A percentile compares a stretch with the other conserved stretches of the same genome.
Conservation (phyloP, 805 yeast species). For the Candida hungchunana region DNA sequence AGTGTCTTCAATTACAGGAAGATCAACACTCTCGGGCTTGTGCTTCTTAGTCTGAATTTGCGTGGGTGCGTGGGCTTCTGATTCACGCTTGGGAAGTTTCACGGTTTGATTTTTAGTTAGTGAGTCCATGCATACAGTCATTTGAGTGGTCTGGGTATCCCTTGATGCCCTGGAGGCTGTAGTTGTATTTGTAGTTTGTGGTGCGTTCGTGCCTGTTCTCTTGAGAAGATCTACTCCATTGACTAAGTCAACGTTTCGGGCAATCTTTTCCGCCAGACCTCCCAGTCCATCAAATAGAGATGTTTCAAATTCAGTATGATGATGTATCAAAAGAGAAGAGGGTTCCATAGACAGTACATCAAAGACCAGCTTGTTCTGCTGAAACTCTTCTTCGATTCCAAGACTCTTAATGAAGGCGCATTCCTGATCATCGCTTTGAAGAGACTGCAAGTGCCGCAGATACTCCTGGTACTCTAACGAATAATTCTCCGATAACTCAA, state of each 20-base stretch:
- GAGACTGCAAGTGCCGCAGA: neutral
- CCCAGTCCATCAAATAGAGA: constrained; percentile 17
- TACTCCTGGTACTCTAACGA: constrained; percentile 3
- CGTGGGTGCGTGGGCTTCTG: neutral
- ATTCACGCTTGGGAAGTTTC: neutral
- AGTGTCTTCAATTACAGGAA: constrained; percentile 15
- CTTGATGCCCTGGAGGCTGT: neutral
- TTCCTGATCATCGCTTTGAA: neutral
- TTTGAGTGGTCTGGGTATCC: neutral
- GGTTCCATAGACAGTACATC: too few species aligned
- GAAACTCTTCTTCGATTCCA: constrained; percentile 5
- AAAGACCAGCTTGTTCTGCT: constrained; percentile 3
- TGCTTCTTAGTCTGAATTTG: constrained; percentile 14
- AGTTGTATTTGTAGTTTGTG: constrained; percentile 3
- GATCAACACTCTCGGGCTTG: constrained; percentile 17
- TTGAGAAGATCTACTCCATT: constrained; percentile 3
- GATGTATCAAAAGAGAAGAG: too few species aligned
- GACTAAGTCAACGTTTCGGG: constrained; percentile 2
- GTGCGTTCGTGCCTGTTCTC: neutral
- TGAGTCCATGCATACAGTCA: too few species aligned
- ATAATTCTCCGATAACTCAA: neutral
- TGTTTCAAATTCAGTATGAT: neutral
- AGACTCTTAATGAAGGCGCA: constrained; percentile 2
- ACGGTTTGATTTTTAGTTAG: neutral
- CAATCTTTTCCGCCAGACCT: constrained; percentile 9